A percentile compares a stretch with the other conserved stretches of the same genome.
Evolutionary conservation across 306 rosid species (phyloP).

Genomic region (Abrus pulchellus): DNA sequence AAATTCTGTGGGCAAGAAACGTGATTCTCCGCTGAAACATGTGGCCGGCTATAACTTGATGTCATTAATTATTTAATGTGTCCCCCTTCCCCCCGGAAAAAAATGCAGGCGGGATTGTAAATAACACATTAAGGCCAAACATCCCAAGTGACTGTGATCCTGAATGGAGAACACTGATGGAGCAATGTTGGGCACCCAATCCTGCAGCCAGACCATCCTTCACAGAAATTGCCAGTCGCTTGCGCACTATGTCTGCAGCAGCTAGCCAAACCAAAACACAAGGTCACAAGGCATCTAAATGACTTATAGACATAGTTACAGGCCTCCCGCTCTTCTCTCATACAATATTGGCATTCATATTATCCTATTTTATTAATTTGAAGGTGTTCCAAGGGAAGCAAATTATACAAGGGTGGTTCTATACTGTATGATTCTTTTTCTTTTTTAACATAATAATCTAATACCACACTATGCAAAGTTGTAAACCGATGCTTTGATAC

Average conservation of each 20-base stretch:
- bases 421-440: not conserved
- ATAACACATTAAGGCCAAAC: slow-evolving; percentile 78
- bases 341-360: slow-evolving; percentile 8
- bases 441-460: not conserved
- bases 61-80: slow-evolving; percentile 9
- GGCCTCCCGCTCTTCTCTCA: not conserved
- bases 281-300: slow-evolving; percentile 54
- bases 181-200: slow-evolving; percentile 90
- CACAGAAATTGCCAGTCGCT: slow-evolving; percentile 78
- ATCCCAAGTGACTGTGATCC: slow-evolving; percentile 72
- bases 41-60: not conserved
- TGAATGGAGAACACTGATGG: slow-evolving; percentile 91
- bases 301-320: slow-evolving; percentile 19
- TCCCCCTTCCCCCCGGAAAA: not conserved
- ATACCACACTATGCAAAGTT: not conserved
- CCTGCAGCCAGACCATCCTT: slow-evolving; percentile 83
- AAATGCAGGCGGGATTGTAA: slow-evolving; percentile 87
- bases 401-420: slow-evolving; percentile 23
- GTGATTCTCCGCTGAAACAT: not conserved
- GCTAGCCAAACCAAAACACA: slow-evolving; percentile 68
- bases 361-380: slow-evolving; percentile 37
- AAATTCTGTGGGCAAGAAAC: not conserved
- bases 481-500: slow-evolving; percentile 31
- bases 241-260: slow-evolving; percentile 79
- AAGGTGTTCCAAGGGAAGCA: slow-evolving; percentile 19